Evolutionary conservation across 2,329 filamentous ascomycete genomes (phyloP).

Genomic region (Ilyonectria mors-panacis): DNA sequence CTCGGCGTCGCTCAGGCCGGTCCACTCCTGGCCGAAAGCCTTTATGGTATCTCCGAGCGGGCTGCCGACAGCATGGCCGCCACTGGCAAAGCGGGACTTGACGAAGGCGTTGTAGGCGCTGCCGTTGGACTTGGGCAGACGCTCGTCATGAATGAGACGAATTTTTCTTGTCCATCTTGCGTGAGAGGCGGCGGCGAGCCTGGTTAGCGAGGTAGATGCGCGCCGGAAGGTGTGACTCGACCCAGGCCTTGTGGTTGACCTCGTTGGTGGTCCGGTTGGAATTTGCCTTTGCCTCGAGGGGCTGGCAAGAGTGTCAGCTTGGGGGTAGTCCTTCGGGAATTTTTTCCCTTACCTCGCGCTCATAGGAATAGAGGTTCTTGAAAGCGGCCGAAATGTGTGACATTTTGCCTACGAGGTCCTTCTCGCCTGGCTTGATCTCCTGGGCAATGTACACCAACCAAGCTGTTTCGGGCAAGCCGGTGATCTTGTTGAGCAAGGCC

Average conservation of each 20-base stretch:
- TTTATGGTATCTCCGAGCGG: constrained; percentile 40
- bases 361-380: constrained; percentile 57
- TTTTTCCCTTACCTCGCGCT: constrained; percentile 60
- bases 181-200: constrained; percentile 61
- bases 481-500: constrained; percentile 60
- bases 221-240: constrained; percentile 58
- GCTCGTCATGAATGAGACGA: constrained; percentile 61
- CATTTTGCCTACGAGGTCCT: constrained; percentile 42
- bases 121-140: constrained; percentile 59
- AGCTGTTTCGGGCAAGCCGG: constrained; percentile 46
- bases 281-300: constrained; percentile 51
- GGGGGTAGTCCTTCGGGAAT: background rate
- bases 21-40: constrained; percentile 59
- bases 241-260: constrained; percentile 62
- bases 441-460: constrained; percentile 59
- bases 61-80: constrained; percentile 29
- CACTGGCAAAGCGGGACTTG: constrained; percentile 46
- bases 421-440: constrained; percentile 41
- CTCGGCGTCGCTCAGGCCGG: constrained; percentile 56
- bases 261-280: constrained; percentile 61
- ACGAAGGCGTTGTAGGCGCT: constrained; percentile 56
- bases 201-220: constrained; percentile 63
- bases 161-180: constrained; percentile 48
- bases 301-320: constrained; percentile 33
- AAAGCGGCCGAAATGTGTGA: constrained; percentile 51